These are phyloP conservation scores for Fusarium keratoplasticum DNA, from an alignment of 2,329 filamentous ascomycete genomes.

Conservation along the genomic window DNA sequence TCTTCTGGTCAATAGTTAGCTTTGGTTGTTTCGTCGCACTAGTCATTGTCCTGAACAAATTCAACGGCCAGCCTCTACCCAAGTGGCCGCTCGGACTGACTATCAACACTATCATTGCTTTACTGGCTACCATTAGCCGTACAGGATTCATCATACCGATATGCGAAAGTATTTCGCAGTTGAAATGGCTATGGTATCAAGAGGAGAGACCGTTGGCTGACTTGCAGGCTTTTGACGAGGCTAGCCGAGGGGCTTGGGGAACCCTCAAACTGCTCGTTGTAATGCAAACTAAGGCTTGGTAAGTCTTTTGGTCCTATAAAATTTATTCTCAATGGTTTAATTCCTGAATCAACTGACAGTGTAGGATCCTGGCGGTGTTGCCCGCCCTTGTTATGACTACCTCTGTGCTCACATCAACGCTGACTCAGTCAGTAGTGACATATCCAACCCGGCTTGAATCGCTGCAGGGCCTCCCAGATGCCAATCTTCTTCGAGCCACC, in stretches of 20 bases:
- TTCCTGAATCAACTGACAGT: background rate
- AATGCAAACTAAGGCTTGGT: background rate
- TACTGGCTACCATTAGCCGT: background rate
- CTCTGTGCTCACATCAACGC: too few species aligned
- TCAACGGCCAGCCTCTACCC: background rate
- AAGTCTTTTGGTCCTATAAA: background rate
- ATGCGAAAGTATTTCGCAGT: background rate
- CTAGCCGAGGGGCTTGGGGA: background rate
- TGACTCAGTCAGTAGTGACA: too few species aligned
- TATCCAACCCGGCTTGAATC: too few species aligned
- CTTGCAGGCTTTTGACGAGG: background rate
- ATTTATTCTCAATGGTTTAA: background rate
- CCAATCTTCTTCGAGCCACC: too few species aligned
- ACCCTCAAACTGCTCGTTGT: background rate
- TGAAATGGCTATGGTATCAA: background rate
- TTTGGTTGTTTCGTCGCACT: background rate
- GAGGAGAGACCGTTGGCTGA: background rate
- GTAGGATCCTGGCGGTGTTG: background rate
- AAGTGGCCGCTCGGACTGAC: background rate
- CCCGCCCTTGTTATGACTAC: too few species aligned
- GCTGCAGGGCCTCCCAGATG: too few species aligned
- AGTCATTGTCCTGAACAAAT: background rate
- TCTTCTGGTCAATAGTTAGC: background rate
- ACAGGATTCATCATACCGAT: background rate
- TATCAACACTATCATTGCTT: background rate